Evolutionary conservation across 208 protist genomes (phyloP).

Genomic region (Acanthamoeba lenticulata): DNA sequence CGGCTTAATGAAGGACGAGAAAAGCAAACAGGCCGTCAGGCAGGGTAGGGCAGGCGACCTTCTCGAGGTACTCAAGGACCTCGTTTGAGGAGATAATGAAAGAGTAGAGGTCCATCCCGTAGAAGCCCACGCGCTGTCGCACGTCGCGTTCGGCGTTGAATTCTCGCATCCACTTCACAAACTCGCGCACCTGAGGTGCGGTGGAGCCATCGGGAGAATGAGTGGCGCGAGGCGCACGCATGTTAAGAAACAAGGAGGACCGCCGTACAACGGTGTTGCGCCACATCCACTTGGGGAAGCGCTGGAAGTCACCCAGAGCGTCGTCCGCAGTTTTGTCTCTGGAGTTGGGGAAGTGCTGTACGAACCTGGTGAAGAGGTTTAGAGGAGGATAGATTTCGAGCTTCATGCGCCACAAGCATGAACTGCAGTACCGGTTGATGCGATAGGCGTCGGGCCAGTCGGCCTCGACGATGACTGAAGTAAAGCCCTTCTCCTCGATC

Average conservation of each 20-base stretch:
- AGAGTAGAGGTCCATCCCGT: constrained; percentile 69
- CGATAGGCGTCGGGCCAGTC: constrained; percentile 65
- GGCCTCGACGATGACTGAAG: constrained; percentile 27
- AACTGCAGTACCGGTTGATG: background rate
- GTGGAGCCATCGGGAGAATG: background rate
- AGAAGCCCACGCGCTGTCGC: constrained; percentile 19
- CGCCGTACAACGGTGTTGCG: background rate
- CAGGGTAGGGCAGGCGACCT: background rate
- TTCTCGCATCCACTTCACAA: constrained; percentile 61
- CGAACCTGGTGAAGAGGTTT: background rate
- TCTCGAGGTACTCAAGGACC: constrained; percentile 67
- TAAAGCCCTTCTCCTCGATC: constrained; percentile 65
- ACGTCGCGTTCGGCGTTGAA: constrained; percentile 4
- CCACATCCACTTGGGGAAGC: constrained; percentile 73
- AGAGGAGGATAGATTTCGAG: background rate
- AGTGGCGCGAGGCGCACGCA: background rate
- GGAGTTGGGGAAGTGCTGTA: background rate
- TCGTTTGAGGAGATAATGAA: background rate
- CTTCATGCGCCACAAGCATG: background rate
- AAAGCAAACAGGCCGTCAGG: no score
- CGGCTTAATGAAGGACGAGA: no score
- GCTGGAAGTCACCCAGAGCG: constrained; percentile 27
- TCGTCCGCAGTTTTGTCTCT: constrained; percentile 33
- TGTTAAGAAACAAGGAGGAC: no score
- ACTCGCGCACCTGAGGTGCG: background rate